Conservation (phyloP, 345 rosid genomes). For the Garcia nutans region DNA sequence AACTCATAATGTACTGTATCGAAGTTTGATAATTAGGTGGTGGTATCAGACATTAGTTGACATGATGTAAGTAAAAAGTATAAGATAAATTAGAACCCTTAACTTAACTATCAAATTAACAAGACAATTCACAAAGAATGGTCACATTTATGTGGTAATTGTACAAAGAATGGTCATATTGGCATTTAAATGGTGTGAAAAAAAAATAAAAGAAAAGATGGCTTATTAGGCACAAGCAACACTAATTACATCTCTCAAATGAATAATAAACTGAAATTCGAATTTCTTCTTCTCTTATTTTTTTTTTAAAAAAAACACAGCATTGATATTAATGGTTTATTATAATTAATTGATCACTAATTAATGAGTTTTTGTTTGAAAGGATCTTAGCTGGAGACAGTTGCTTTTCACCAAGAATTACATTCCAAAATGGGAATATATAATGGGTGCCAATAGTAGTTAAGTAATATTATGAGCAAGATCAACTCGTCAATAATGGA, state of each 20-base stretch:
- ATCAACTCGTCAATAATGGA: too few relatives aligned
- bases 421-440: neutral
- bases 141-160: too few relatives aligned
- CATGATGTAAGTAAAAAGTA: too few relatives aligned
- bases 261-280: too few relatives aligned
- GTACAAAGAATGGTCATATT: too few relatives aligned
- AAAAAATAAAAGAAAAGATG: neutral
- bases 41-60: neutral
- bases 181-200: too few relatives aligned
- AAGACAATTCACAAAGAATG: neutral
- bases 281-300: neutral
- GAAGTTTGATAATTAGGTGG: too few relatives aligned
- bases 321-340: too few relatives aligned
- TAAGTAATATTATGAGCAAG: neutral
- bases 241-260: neutral
- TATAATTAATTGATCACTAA: neutral
- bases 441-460: neutral
- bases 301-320: neutral
- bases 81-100: too few relatives aligned
- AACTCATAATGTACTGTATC: too few relatives aligned
- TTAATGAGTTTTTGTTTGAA: neutral
- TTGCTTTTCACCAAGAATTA: constrained; percentile 13
- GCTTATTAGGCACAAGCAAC: constrained; percentile 1
- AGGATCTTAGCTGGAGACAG: constrained; percentile 12
- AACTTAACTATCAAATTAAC: neutral